These are phyloP conservation scores for Xylaria sp. DNA, from an alignment of 2,329 filamentous ascomycete species.

Conservation along the genomic window DNA sequence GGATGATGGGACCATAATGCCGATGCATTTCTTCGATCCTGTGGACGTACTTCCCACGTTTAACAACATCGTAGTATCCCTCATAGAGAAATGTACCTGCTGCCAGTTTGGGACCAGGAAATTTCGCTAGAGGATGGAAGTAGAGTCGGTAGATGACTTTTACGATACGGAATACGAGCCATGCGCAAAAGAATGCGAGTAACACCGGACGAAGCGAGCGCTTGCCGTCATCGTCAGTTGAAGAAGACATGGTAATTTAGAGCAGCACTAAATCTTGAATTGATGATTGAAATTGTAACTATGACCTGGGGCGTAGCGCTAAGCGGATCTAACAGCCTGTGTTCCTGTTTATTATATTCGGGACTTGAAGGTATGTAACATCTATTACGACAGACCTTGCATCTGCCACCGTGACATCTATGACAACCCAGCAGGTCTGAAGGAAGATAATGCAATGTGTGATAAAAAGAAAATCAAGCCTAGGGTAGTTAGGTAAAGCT, in stretches of 20 bases:
- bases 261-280: not conserved
- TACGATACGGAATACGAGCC: not conserved
- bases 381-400: not conserved
- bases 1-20: constrained; percentile 19
- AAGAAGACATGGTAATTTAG: constrained; percentile 1
- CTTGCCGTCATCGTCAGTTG: not conserved
- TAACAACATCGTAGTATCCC: constrained; percentile 17
- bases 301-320: not conserved
- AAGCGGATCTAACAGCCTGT: not conserved
- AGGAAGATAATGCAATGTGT: not conserved
- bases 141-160: constrained; percentile 8
- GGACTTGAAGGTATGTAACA: not conserved
- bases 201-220: not conserved
- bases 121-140: constrained; percentile 10
- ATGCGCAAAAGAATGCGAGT: not conserved
- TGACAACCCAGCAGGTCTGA: not conserved
- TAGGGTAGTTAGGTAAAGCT: not conserved
- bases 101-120: constrained; percentile 1
- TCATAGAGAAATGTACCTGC: constrained; percentile 11
- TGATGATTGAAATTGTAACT: not conserved
- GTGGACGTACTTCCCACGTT: constrained; percentile 14
- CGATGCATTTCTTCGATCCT: constrained; percentile 11
- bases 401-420: not conserved
- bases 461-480: too few species aligned
- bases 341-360: not conserved